A percentile compares a stretch with the other conserved stretches of the same genome.
These are phyloP conservation scores for Phanerochaete sordida DNA, from an alignment of 768 basidiomycete genomes.

Conservation along the genomic window DNA sequence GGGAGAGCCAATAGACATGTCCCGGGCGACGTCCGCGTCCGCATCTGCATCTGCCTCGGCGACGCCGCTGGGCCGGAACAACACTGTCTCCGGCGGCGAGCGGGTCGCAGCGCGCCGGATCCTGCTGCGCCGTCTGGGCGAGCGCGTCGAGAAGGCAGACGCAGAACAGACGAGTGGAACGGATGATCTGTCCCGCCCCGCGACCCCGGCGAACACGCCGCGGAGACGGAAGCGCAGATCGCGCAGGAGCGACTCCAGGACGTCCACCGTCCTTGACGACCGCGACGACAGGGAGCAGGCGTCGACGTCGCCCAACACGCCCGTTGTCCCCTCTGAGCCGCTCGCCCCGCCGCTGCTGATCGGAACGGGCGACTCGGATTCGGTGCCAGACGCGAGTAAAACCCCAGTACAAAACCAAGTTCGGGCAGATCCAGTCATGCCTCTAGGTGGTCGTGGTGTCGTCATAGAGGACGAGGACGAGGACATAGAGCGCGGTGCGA, in stretches of 20 bases:
- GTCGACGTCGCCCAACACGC: slow-evolving; percentile 53
- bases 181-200: slow-evolving; percentile 20
- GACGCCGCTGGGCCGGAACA: slow-evolving; percentile 50
- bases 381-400: slow-evolving; percentile 15
- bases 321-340: slow-evolving; percentile 50
- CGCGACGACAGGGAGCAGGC: slow-evolving; percentile 35
- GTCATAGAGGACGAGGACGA: slow-evolving; percentile 73
- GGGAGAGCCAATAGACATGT: slow-evolving; percentile 61
- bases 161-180: slow-evolving; percentile 44
- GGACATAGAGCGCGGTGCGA: slow-evolving; percentile 32
- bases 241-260: slow-evolving; percentile 32
- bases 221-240: slow-evolving; percentile 57
- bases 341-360: slow-evolving; percentile 34
- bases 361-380: background rate
- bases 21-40: no score
- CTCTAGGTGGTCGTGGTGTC: slow-evolving; percentile 50
- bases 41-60: no score
- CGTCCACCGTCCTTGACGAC: slow-evolving; percentile 44
- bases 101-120: slow-evolving; percentile 68
- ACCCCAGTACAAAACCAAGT: slow-evolving; percentile 11
- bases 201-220: slow-evolving; percentile 41
- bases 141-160: slow-evolving; percentile 57
- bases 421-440: slow-evolving; percentile 12
- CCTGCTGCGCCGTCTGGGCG: slow-evolving; percentile 62
- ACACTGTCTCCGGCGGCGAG: slow-evolving; percentile 82